Percentiles rank a stretch among this genome's conserved stretches.
Conservation (phyloP, 1,284 basidiomycete species). For the Trichosporon coremiiforme region DNA sequence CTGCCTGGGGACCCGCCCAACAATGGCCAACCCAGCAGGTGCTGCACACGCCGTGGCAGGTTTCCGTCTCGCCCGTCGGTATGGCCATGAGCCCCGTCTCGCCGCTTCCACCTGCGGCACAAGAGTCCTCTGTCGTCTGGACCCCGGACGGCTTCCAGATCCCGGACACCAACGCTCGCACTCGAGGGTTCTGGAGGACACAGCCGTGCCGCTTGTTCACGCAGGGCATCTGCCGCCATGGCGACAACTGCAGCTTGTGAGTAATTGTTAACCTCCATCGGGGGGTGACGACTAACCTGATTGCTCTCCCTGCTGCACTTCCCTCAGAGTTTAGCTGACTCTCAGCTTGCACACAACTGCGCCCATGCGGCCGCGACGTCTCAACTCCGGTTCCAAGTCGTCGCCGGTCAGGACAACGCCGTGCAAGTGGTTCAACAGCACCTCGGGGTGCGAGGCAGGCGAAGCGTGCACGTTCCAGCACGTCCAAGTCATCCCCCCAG, state of each 20-base stretch:
- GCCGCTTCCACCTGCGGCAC: background rate
- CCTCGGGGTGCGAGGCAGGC: conserved; percentile 47
- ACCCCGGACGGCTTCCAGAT: background rate
- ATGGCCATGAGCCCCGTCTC: background rate
- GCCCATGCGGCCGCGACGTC: background rate
- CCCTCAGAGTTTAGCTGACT: conserved; percentile 4
- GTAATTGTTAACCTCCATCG: background rate
- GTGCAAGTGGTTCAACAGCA: conserved; percentile 54
- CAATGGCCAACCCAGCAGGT: conserved; percentile 5
- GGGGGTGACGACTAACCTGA: too few relatives aligned
- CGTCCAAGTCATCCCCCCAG: conserved; percentile 44
- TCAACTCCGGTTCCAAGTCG: background rate
- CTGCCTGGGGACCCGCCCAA: background rate
- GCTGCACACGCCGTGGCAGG: conserved; percentile 2
- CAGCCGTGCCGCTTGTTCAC: conserved; percentile 50
- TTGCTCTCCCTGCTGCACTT: too few relatives aligned
- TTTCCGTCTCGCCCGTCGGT: conserved; percentile 1
- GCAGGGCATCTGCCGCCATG: conserved; percentile 51
- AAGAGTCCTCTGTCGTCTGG: background rate
- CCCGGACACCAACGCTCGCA: conserved; percentile 36
- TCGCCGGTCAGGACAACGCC: conserved; percentile 33
- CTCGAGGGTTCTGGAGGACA: conserved; percentile 34
- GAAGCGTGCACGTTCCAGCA: conserved; percentile 49
- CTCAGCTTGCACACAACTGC: conserved; percentile 34
- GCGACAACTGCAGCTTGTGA: conserved; percentile 52